phyloP scores from a whole-genome alignment of 805 yeast genomes.

The Ogataea methylovora region DNA sequence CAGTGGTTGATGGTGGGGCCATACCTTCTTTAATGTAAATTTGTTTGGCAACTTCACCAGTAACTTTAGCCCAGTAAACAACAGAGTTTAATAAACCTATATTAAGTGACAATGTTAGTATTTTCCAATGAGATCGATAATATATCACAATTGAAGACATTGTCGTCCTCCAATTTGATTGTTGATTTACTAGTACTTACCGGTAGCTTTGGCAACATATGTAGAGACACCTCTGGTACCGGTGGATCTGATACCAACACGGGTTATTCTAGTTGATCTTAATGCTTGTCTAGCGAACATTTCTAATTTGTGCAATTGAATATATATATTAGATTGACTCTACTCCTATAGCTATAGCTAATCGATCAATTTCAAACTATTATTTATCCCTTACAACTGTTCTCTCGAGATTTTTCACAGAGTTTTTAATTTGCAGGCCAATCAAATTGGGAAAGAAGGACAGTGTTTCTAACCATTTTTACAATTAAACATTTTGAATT shows the following conservation, averaged over 20 bases:
- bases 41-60: constrained; percentile 51
- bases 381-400: too few species aligned
- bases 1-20: constrained; percentile 79
- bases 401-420: not conserved
- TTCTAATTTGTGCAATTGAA: not conserved
- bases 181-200: constrained; percentile 24
- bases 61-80: constrained; percentile 70
- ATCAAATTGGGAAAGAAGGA: not conserved
- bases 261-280: constrained; percentile 17
- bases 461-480: not conserved
- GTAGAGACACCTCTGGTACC: constrained; percentile 33
- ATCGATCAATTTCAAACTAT: too few species aligned
- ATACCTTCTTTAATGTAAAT: constrained; percentile 89
- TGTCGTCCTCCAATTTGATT: not conserved
- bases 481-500: too few species aligned
- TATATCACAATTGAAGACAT: not conserved
- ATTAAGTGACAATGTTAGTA: not conserved
- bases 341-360: too few species aligned
- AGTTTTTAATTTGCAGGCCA: too few species aligned
- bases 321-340: too few species aligned
- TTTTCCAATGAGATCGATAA: not conserved
- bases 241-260: constrained; percentile 19
- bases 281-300: constrained; percentile 26
- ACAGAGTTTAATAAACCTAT: constrained; percentile 40
- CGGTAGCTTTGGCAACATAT: constrained; percentile 27